Conservation (phyloP, 768 basidiomycete genomes). For the Boletus vermiculosoides region DNA sequence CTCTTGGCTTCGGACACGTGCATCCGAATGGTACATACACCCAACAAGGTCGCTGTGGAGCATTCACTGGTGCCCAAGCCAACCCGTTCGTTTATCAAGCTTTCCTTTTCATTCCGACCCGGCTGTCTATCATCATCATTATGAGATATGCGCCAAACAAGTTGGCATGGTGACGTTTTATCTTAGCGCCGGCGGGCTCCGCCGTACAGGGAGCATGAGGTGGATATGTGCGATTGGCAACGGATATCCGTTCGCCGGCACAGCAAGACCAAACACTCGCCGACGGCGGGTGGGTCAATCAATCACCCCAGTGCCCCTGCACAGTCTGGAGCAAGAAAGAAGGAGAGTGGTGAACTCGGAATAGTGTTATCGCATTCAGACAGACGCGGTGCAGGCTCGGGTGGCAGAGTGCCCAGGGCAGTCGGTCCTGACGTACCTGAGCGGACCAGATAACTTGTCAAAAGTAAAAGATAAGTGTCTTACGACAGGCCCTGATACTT, state of each 20-base stretch:
- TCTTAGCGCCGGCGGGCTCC: neutral
- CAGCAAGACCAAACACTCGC: neutral
- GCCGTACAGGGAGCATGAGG: neutral
- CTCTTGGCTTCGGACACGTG: neutral
- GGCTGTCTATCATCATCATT: too few species aligned
- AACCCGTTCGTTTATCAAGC: neutral
- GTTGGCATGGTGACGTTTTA: conserved; percentile 10
- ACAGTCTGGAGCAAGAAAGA: too few species aligned
- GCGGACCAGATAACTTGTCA: neutral
- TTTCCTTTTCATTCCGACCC: neutral
- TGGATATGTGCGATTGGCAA: neutral
- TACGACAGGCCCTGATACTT: neutral
- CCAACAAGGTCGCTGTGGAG: neutral
- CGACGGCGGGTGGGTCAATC: neutral
- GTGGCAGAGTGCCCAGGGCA: too few species aligned
- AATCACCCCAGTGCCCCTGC: too few species aligned
- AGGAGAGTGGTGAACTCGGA: neutral
- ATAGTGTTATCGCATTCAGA: neutral
- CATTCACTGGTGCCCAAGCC: neutral
- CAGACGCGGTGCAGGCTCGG: neutral
- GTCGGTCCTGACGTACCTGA: neutral
- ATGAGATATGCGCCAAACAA: neutral
- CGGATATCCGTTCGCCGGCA: neutral
- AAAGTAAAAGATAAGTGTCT: neutral
- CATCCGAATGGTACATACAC: neutral